Conservation (phyloP, 2,329 filamentous ascomycete genomes). For the Stagonosporopsis chrysanthemi region DNA sequence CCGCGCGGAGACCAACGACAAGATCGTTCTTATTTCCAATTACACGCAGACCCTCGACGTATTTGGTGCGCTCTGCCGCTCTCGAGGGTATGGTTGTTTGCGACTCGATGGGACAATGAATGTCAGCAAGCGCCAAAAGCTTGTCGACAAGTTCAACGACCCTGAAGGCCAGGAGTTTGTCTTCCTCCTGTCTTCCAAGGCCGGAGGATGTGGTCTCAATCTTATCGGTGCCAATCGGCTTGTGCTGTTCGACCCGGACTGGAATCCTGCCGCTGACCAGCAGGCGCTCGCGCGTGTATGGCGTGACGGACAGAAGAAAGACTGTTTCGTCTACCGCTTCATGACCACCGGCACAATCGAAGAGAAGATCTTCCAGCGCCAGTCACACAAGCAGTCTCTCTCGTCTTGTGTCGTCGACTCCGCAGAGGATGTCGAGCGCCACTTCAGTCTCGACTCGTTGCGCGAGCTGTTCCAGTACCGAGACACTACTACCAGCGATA, state of each 20-base stretch:
- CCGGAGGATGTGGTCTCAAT: conserved; percentile 95
- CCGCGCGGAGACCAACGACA: conserved; percentile 95
- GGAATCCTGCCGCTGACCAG: conserved; percentile 98
- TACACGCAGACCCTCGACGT: conserved; percentile 96
- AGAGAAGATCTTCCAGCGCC: conserved; percentile 98
- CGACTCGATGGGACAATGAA: conserved; percentile 98
- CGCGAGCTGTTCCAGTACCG: conserved; percentile 95
- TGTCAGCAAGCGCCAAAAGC: conserved; percentile 93
- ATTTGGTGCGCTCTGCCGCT: conserved; percentile 88
- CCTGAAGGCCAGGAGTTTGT: conserved; percentile 89
- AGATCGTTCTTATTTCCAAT: conserved; percentile 98
- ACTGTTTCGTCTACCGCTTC: conserved; percentile 99
- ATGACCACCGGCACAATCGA: conserved; percentile 98
- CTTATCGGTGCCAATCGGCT: conserved; percentile 93
- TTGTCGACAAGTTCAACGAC: conserved; percentile 98
- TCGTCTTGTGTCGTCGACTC: conserved; percentile 97
- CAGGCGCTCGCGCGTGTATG: conserved; percentile 96
- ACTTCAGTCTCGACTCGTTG: conserved; percentile 90
- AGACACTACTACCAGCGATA: conserved; percentile 84
- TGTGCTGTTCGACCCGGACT: conserved; percentile 91
- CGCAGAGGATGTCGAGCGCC: conserved; percentile 94
- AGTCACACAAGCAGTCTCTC: conserved; percentile 96
- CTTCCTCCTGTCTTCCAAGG: conserved; percentile 95
- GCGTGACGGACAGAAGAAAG: conserved; percentile 99
- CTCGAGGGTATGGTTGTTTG: conserved; percentile 82